Evolutionary conservation across 306 rosid genomes (phyloP).

Genomic region (Aeschynomene evenia): DNA sequence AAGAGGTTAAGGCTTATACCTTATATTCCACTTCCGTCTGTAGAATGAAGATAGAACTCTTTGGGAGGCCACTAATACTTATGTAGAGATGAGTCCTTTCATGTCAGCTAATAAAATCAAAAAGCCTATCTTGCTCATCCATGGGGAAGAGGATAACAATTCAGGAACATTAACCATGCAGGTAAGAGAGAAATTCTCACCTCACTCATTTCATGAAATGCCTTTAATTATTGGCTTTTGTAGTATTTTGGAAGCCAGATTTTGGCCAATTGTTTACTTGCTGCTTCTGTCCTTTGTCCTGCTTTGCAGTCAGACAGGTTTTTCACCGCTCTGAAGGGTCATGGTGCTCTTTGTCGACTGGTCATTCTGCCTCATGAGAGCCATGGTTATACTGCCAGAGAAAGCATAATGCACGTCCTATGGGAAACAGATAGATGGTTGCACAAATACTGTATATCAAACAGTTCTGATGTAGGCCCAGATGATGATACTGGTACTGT

Average conservation of each 20-base stretch:
- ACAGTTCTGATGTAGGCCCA: constrained; percentile 41
- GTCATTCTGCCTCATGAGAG: constrained; percentile 93
- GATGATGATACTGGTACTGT: constrained; percentile 36
- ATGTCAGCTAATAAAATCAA: constrained; percentile 92
- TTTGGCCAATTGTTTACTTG: constrained; percentile 20
- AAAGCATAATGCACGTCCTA: constrained; percentile 98
- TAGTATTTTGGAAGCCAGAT: constrained; percentile 25
- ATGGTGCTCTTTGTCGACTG: constrained; percentile 92
- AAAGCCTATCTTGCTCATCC: constrained; percentile 95
- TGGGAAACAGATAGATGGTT: constrained; percentile 99
- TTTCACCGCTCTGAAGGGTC: constrained; percentile 96
- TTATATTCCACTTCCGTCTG: constrained; percentile 26
- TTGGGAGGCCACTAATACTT: constrained; percentile 89
- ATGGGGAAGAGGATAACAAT: constrained; percentile 97
- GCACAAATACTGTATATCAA: constrained; percentile 64
- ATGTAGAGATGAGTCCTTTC: constrained; percentile 98
- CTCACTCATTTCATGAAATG: neutral
- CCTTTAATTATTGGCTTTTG: constrained; percentile 15
- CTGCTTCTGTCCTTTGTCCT: constrained; percentile 30
- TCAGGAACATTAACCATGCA: constrained; percentile 98
- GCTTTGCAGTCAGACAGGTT: constrained; percentile 89
- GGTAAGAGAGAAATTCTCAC: constrained; percentile 44
- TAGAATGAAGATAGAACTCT: constrained; percentile 97
- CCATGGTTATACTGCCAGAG: constrained; percentile 89
- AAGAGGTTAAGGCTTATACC: constrained; percentile 11